These are phyloP conservation scores for Saccharomyces hybrid DNA, from an alignment of 1,139 yeast species.

Conservation along the genomic window DNA sequence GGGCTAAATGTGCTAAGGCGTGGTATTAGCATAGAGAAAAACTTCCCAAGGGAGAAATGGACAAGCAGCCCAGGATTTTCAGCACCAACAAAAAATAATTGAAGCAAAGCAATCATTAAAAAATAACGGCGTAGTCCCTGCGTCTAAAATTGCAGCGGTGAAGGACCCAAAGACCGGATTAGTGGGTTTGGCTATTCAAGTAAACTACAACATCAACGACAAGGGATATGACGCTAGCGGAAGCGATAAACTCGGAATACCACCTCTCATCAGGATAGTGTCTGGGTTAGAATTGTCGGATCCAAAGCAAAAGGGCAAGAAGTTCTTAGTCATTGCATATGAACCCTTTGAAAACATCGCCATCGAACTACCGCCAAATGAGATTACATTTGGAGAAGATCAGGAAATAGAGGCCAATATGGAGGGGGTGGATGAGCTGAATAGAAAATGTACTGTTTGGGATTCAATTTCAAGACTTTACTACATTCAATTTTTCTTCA, in stretches of 20 bases:
- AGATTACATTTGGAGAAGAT: conserved; percentile 12
- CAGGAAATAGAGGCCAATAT: conserved; percentile 3
- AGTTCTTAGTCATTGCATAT: conserved; percentile 49
- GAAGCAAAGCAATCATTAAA: conserved; percentile 20
- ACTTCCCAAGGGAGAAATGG: conserved; percentile 34
- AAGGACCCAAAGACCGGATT: conserved; percentile 34
- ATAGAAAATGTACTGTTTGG: conserved; percentile 25
- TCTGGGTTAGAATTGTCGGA: conserved; percentile 46
- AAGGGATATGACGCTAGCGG: conserved; percentile 28
- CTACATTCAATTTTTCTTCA: conserved; percentile 25
- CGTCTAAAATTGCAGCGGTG: conserved; percentile 26
- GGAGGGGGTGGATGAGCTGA: conserved; percentile 20
- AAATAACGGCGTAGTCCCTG: conserved; percentile 25
- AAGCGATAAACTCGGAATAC: conserved; percentile 7
- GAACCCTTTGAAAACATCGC: conserved; percentile 61
- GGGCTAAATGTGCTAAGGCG: conserved; percentile 46
- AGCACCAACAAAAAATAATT: conserved; percentile 15
- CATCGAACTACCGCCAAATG: conserved; percentile 44
- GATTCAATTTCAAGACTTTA: conserved; percentile 15
- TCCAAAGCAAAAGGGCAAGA: conserved; percentile 35
- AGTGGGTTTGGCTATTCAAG: conserved; percentile 47
- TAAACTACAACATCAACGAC: conserved; percentile 35
- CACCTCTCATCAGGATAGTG: conserved; percentile 49
- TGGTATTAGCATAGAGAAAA: conserved; percentile 24
- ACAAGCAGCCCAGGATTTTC: conserved; percentile 18